A percentile compares a stretch with the other conserved stretches of the same genome.
These are phyloP conservation scores for Geopyxis carbonaria DNA, from an alignment of 495 filamentous ascomycete species.

Conservation along the genomic window DNA sequence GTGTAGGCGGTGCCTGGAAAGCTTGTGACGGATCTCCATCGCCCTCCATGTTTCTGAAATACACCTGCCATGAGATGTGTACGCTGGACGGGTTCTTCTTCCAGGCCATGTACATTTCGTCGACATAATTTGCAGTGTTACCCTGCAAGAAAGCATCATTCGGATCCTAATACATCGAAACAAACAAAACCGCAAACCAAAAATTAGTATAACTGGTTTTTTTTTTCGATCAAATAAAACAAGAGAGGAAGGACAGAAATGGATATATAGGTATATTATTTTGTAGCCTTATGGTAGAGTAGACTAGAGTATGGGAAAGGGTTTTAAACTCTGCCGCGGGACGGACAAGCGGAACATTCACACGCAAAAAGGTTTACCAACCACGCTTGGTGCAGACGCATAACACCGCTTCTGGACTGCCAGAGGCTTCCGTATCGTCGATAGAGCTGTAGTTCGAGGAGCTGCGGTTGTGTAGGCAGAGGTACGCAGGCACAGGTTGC, in stretches of 20 bases:
- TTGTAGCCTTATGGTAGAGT: too few species aligned
- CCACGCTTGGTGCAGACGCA: not conserved
- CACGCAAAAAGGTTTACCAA: not conserved
- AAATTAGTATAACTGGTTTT: constrained; percentile 2
- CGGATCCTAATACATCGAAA: too few species aligned
- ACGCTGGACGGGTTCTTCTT: constrained; percentile 84
- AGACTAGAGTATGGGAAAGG: too few species aligned
- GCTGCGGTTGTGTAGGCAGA: not conserved
- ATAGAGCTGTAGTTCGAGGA: constrained; percentile 7
- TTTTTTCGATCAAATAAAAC: not conserved
- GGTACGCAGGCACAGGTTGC: not conserved
- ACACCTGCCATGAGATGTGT: constrained; percentile 96
- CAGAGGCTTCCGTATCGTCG: constrained; percentile 30
- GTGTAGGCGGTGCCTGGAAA: constrained; percentile 84
- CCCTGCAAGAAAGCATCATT: constrained; percentile 90
- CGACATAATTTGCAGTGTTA: constrained; percentile 93
- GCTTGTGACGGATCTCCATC: constrained; percentile 94
- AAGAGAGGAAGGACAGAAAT: not conserved
- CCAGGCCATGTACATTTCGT: constrained; percentile 99
- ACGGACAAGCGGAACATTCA: not conserved
- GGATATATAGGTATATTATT: constrained; percentile 4
- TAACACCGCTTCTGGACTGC: constrained; percentile 11
- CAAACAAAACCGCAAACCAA: too few species aligned
- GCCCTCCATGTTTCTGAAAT: constrained; percentile 99
- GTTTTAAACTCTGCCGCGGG: constrained; percentile 32